Evolutionary conservation across 768 basidiomycete species (phyloP), one percentile per base, ranked within the genome.

Genomic region (Tulasnella sp.): DNA sequence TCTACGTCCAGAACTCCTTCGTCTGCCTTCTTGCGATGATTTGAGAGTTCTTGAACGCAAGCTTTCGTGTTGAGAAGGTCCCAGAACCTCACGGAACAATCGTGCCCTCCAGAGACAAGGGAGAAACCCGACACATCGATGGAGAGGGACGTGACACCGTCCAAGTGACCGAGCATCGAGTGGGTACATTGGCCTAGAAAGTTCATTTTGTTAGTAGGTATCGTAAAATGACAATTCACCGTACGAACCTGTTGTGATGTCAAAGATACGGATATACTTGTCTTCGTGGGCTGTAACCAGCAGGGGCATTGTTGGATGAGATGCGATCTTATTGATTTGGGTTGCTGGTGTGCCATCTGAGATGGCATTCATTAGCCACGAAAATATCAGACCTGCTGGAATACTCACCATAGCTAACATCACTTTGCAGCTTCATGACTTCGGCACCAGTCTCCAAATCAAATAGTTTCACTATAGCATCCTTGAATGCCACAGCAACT

Each of bases 51-150:
- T 60, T 98, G 92, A 12, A 89, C 67, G 63, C 90, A 93, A 39
- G 80, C 75, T 33, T 77, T 75, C 48, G 80, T 73, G 54, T 81
- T 81, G 31, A 87, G 75, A 43, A 96, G 66, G 63, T 93, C 88
- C 95, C 95, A 99, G 67, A 95, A 83, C 22, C 92, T 84, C 32
- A 89, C 70, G 13, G 89, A 92, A 63, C 91, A 91, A 63, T 98
- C 95, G 63, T 93, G 89, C 50, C 86, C 84, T 34, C 82, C 85
- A 1, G 92, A 89, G 4, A 89, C 83, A 44, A 99, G 75, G 4
- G 81, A 79, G 60, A 88, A 88, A 5, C 86, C 87, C 2, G 91
- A 74, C 0, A 84, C 78, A 57, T 92, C 87, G 56, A 96, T 79
- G 16, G 87, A 83, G 24, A 98, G 68, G 22, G 88, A 90, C 15